A percentile compares a stretch with the other conserved stretches of the same genome.
Evolutionary conservation across 371 early-diverging fungal genomes (phyloP).

Genomic region (Mucor indicus): DNA sequence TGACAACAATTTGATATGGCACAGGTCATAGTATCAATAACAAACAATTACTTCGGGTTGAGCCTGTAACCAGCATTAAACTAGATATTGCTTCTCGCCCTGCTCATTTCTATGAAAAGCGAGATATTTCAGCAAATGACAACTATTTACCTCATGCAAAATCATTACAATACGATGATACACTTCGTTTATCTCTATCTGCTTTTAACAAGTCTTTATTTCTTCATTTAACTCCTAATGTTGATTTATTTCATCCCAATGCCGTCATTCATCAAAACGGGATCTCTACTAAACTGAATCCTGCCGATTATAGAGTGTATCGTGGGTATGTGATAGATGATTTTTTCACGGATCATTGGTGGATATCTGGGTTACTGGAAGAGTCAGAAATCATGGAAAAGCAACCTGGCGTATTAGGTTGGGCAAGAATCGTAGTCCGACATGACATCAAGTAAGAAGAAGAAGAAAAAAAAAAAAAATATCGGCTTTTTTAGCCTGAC

Average conservation of each 20-base stretch:
- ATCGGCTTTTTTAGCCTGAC: background rate
- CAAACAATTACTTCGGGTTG: constrained; percentile 27
- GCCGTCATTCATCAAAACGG: constrained; percentile 43
- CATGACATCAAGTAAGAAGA: constrained; percentile 42
- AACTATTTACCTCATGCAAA: constrained; percentile 22
- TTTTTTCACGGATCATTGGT: constrained; percentile 28
- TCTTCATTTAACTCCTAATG: constrained; percentile 73
- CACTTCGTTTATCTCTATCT: constrained; percentile 55
- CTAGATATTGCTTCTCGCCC: constrained; percentile 41
- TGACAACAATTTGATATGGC: no score
- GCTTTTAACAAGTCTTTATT: constrained; percentile 76
- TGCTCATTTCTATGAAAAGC: constrained; percentile 33
- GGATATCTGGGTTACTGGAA: constrained; percentile 33
- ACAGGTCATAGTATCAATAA: constrained; percentile 26
- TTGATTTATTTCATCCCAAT: constrained; percentile 72
- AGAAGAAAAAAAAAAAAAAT: background rate
- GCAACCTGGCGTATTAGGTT: constrained; percentile 51
- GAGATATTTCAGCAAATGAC: constrained; percentile 31
- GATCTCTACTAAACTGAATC: constrained; percentile 16
- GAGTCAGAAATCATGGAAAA: constrained; percentile 25
- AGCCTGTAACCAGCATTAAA: constrained; percentile 20
- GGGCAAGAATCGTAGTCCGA: constrained; percentile 69
- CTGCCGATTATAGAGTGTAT: constrained; percentile 37
- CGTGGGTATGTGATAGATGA: constrained; percentile 34
- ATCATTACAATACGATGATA: constrained; percentile 54